These are phyloP conservation scores for Aspergillus ustus DNA, from an alignment of 2,329 filamentous ascomycete species.

Conservation along the genomic window DNA sequence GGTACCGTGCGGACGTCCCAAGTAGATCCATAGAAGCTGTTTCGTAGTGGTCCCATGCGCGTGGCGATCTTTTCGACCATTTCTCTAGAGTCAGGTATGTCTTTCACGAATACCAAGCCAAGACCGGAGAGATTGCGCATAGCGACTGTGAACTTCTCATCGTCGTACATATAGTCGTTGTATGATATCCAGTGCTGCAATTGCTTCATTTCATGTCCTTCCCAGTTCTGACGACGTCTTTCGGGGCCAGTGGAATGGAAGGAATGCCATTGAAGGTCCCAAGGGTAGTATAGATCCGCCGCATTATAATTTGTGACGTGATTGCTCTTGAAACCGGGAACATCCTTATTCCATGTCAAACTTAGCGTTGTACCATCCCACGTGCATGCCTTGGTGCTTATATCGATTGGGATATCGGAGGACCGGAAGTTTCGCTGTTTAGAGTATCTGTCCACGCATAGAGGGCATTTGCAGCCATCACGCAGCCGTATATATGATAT, in stretches of 20 bases:
- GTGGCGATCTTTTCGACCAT: conserved; percentile 71
- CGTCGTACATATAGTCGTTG: conserved; percentile 69
- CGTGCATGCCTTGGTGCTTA: conserved; percentile 45
- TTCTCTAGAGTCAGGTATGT: conserved; percentile 70
- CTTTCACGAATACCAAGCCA: conserved; percentile 77
- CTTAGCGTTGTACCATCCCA: conserved; percentile 51
- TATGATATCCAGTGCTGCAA: conserved; percentile 65
- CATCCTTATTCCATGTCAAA: conserved; percentile 67
- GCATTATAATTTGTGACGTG: conserved; percentile 45
- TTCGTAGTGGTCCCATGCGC: conserved; percentile 76
- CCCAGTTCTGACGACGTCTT: conserved; percentile 37
- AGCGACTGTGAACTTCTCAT: conserved; percentile 62
- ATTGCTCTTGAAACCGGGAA: conserved; percentile 47
- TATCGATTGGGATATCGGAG: conserved; percentile 62
- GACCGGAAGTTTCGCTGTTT: conserved; percentile 68
- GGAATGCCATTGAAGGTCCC: not conserved
- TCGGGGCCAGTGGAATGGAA: not conserved
- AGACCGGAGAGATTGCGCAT: conserved; percentile 66
- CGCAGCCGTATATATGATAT: conserved; percentile 47
- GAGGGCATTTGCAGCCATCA: conserved; percentile 59
- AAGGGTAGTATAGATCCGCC: conserved; percentile 17
- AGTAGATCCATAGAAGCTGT: conserved; percentile 88
- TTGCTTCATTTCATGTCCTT: conserved; percentile 49
- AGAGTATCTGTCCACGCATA: conserved; percentile 62
- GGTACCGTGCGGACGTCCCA: conserved; percentile 88